Evolutionary conservation across 106 monocot genomes (phyloP).

Genomic region (Dendrobium chrysotoxum): DNA sequence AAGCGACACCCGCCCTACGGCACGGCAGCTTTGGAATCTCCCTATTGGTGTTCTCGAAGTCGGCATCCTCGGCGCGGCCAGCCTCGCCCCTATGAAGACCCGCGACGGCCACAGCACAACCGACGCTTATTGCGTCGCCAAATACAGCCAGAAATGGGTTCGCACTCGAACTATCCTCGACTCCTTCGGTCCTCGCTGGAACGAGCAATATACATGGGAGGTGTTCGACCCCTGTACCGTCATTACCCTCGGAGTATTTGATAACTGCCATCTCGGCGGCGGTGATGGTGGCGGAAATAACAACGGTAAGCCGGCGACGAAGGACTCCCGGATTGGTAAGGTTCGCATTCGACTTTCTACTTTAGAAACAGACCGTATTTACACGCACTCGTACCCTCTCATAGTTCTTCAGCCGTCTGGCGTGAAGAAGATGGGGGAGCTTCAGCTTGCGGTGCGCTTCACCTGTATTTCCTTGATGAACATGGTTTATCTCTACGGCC

Average conservation of each 20-base stretch:
- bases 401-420: slow-evolving; percentile 50
- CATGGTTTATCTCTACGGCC: slow-evolving; percentile 50
- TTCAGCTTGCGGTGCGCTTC: slow-evolving; percentile 51
- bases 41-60: slow-evolving; percentile 58
- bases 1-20: slow-evolving; percentile 56
- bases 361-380: slow-evolving; percentile 52
- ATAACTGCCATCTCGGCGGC: slow-evolving; percentile 53
- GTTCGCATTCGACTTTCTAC: slow-evolving; percentile 54
- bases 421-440: slow-evolving; percentile 73
- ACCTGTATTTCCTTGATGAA: slow-evolving; percentile 44
- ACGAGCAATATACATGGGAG: slow-evolving; percentile 79
- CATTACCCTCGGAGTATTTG: slow-evolving; percentile 63
- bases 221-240: slow-evolving; percentile 67
- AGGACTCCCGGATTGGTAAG: slow-evolving; percentile 51
- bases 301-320: slow-evolving; percentile 1
- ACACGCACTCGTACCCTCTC: slow-evolving; percentile 59
- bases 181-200: slow-evolving; percentile 50
- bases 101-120: slow-evolving; percentile 42
- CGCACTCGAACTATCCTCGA: slow-evolving; percentile 60
- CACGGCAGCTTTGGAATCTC: slow-evolving; percentile 63
- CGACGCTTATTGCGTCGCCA: slow-evolving; percentile 71
- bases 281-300: slow-evolving; percentile 10
- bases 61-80: slow-evolving; percentile 46
- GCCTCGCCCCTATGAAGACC: slow-evolving; percentile 49
- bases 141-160: slow-evolving; percentile 75